Evolutionary conservation across 306 rosid species (phyloP), one percentile per base, ranked within the genome.

Genomic region (Malus sylvestris): DNA sequence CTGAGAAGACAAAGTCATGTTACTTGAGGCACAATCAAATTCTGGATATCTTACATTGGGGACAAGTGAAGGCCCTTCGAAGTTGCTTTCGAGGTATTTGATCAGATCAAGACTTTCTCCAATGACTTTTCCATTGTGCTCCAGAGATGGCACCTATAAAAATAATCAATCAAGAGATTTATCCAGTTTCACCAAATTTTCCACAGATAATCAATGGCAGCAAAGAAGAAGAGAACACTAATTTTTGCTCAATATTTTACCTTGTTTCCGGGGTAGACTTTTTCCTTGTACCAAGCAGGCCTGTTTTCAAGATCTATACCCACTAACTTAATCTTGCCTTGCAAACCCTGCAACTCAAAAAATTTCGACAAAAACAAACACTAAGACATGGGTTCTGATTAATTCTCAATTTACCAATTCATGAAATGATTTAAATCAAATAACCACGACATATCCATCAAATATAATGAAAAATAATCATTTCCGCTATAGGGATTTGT

Each of bases 31-130:
- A 35, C n/a, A 70, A 29, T 67, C n/a, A 9, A 72, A 33, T 38
- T 10, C 4, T 23, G 14, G 5, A 73, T 27, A 55, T 83, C 83
- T 81, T 89, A 91, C 98, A 76, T 15, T 73, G 14, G 96, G 93
- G 68, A 61, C 60, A 58, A 93, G 87, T 79, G 97, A 80, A 72
- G 81, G 83, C 67, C 90, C 90, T 80, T 85, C 85, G 75, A 87
- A 87, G 76, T 84, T 77, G 63, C 72, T 83, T 72, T 92, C 92
- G 8, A 94, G 2, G 81, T 92, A 94, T 79, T 92, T 90, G 79
- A 94, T 79, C 84, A 92, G 79, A 81, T 92, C 96, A 81, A 94
- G 92, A 81, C 97, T 91, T 82, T 94, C 98, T 72, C 95, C 98
- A 25, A 86, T 67, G 35, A 94, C 76, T 80, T 92, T 87, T 12